Percentiles rank a stretch among this genome's conserved stretches.
phyloP scores from a whole-genome alignment of 2,329 filamentous ascomycete species.

The Massarina eburnea region DNA sequence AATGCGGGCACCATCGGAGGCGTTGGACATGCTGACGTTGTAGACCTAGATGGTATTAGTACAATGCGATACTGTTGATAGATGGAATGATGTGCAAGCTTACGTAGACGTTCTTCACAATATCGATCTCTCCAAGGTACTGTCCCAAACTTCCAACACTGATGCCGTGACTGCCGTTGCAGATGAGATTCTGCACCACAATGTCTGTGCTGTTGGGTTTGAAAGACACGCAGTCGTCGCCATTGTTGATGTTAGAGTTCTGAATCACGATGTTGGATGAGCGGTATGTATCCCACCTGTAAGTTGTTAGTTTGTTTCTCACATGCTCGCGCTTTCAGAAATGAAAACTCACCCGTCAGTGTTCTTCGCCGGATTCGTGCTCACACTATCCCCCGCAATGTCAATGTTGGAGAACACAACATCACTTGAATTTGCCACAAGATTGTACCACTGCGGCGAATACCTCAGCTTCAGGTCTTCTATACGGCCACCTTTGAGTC shows the following conservation, averaged over 20 bases:
- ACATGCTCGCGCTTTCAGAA: background rate
- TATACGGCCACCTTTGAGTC: constrained; percentile 60
- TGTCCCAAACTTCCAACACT: constrained; percentile 72
- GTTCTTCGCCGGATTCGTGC: constrained; percentile 61
- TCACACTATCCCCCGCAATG: constrained; percentile 58
- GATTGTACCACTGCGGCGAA: constrained; percentile 64
- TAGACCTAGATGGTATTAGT: constrained; percentile 25
- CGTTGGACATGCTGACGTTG: constrained; percentile 44
- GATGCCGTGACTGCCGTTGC: constrained; percentile 72
- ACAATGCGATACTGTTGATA: constrained; percentile 23
- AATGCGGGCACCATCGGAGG: constrained; percentile 67
- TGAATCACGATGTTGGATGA: constrained; percentile 66
- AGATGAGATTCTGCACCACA: constrained; percentile 66
- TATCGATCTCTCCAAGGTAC: constrained; percentile 64
- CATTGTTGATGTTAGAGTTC: constrained; percentile 65
- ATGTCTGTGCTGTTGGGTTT: constrained; percentile 73
- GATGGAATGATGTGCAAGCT: constrained; percentile 7
- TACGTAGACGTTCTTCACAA: constrained; percentile 69
- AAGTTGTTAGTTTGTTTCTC: background rate
- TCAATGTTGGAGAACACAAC: constrained; percentile 65
- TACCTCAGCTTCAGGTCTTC: constrained; percentile 63
- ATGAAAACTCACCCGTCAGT: constrained; percentile 54
- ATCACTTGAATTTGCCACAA: constrained; percentile 66
- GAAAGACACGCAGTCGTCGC: constrained; percentile 73
- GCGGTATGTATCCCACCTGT: constrained; percentile 61